phyloP scores from a whole-genome alignment of 202 grass and related monocot species.

The Miscanthus sacchariflorus region DNA sequence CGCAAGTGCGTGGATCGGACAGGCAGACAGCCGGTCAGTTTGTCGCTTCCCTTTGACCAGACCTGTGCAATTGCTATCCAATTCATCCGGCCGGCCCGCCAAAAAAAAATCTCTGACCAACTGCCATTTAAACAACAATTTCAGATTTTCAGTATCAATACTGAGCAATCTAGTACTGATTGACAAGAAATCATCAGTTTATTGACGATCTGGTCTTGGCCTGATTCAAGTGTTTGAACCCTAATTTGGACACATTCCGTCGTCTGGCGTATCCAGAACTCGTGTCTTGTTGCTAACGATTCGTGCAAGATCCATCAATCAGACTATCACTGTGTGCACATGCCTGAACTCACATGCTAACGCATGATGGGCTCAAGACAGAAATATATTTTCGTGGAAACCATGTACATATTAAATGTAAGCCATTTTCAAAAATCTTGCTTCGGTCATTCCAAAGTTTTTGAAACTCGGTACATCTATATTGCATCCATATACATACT shows the following conservation, averaged over 20 bases:
- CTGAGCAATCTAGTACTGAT: neutral
- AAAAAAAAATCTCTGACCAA: neutral
- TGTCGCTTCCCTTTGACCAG: neutral
- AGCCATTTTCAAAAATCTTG: no score
- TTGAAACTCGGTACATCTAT: no score
- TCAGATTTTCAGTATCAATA: neutral
- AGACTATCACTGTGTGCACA: neutral
- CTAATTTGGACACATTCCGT: slow-evolving; percentile 39
- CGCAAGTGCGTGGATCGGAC: neutral
- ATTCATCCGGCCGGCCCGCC: neutral
- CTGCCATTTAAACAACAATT: neutral
- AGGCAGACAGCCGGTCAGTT: neutral
- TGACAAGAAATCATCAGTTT: neutral
- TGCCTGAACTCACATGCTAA: slow-evolving; percentile 36
- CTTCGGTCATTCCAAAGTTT: no score
- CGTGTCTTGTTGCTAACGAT: slow-evolving; percentile 15
- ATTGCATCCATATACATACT: no score
- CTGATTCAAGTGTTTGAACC: slow-evolving; percentile 47
- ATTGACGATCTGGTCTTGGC: neutral
- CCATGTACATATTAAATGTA: no score
- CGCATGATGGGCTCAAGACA: slow-evolving; percentile 25
- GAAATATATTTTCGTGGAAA: no score
- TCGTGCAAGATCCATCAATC: neutral
- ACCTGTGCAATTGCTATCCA: neutral
- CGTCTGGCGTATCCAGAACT: neutral